Percentiles rank a stretch among this genome's conserved stretches.
These are phyloP conservation scores for Nakazawaea laoshanensis DNA, from an alignment of 805 yeast genomes.

Conservation along the genomic window DNA sequence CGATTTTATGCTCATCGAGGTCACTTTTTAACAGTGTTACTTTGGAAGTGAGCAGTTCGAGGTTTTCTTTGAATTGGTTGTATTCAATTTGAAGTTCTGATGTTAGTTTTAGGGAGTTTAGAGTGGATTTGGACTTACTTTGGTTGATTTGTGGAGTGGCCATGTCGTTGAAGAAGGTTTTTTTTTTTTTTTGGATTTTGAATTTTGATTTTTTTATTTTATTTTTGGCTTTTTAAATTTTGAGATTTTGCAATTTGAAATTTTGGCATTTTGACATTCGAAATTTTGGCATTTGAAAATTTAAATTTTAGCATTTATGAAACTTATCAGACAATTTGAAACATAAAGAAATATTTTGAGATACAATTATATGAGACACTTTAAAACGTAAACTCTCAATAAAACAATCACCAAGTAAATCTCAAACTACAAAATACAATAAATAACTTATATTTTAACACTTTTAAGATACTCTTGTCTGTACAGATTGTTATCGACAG, in stretches of 20 bases:
- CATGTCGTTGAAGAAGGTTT: too few relatives aligned
- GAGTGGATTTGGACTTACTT: conserved; percentile 2
- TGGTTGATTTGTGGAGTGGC: conserved; percentile 8
- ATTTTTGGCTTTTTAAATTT: too few relatives aligned
- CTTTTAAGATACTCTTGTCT: conserved; percentile 37
- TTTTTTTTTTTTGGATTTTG: too few relatives aligned
- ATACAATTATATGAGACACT: too few relatives aligned
- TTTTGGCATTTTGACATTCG: too few relatives aligned
- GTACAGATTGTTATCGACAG: conserved; percentile 38
- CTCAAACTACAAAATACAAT: background rate
- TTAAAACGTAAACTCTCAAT: background rate
- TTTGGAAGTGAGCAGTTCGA: conserved; percentile 37
- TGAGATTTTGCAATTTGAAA: too few relatives aligned
- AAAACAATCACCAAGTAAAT: background rate
- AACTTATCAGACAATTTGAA: too few relatives aligned
- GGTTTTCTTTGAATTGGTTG: conserved; percentile 41
- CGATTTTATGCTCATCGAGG: conserved; percentile 36
- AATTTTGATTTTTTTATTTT: too few relatives aligned
- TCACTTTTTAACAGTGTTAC: conserved; percentile 40
- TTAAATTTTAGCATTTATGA: too few relatives aligned
- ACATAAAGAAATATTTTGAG: too few relatives aligned
- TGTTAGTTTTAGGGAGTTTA: conserved; percentile 12
- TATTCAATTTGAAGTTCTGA: conserved; percentile 38
- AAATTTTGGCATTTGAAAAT: too few relatives aligned
- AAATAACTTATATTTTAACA: conserved; percentile 9